A percentile compares a stretch with the other conserved stretches of the same genome.
Evolutionary conservation across 768 basidiomycete genomes (phyloP).

Genomic region (Nevesoporus exiguus): DNA sequence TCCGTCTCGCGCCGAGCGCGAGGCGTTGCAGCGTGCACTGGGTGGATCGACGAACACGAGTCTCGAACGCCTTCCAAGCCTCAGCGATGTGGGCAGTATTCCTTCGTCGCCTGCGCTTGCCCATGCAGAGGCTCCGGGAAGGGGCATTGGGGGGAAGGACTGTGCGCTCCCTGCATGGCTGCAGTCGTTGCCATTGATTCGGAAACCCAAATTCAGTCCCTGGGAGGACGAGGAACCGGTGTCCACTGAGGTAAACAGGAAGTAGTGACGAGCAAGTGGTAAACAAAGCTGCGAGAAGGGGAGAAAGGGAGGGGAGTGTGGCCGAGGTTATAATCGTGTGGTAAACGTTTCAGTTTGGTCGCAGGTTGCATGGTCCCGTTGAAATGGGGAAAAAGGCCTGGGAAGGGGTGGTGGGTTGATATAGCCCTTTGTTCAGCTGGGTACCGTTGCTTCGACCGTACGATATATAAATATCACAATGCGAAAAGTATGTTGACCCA

Average conservation of each 20-base stretch:
- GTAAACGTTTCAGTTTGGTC: slow-evolving; percentile 12
- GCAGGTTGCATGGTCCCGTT: slow-evolving; percentile 13
- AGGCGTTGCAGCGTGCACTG: slow-evolving; percentile 76
- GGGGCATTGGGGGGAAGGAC: slow-evolving; percentile 23
- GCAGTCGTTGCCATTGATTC: slow-evolving; percentile 58
- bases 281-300: neutral
- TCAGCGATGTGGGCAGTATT: slow-evolving; percentile 72
- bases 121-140: slow-evolving; percentile 36
- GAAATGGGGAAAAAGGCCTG: slow-evolving; percentile 10
- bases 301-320: neutral
- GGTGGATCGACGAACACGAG: slow-evolving; percentile 72
- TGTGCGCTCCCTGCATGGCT: slow-evolving; percentile 61
- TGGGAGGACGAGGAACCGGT: slow-evolving; percentile 70
- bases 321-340: slow-evolving; percentile 7
- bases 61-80: slow-evolving; percentile 72
- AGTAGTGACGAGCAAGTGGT: slow-evolving; percentile 17
- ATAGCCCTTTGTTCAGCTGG: slow-evolving; percentile 16
- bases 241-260: slow-evolving; percentile 17
- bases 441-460: slow-evolving; percentile 22
- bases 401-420: slow-evolving; percentile 22
- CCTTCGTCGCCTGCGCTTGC: slow-evolving; percentile 62
- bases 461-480: slow-evolving; percentile 32
- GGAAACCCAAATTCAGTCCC: slow-evolving; percentile 75
- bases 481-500: slow-evolving; percentile 26
- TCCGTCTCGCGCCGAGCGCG: slow-evolving; percentile 84